Percentiles rank a stretch among this genome's conserved stretches.
phyloP scores from a whole-genome alignment of 495 filamentous ascomycete genomes.

The Xylaria grammica region DNA sequence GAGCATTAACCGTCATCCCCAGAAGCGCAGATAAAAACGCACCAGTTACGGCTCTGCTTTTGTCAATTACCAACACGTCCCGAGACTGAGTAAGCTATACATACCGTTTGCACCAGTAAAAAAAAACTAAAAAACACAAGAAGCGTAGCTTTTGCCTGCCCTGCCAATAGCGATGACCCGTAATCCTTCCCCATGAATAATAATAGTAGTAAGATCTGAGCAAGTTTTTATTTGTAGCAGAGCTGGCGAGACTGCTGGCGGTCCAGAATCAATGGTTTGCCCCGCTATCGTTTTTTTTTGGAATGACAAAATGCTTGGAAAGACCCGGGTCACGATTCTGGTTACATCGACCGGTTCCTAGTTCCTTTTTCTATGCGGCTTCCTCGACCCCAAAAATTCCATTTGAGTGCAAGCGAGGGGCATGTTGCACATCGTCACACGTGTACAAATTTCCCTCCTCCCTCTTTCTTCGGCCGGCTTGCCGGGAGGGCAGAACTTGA shows the following conservation, averaged over 20 bases:
- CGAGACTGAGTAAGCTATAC: no score
- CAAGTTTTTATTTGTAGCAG: constrained; percentile 18
- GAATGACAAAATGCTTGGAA: constrained; percentile 5
- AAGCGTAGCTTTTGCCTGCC: neutral
- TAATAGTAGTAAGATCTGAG: constrained; percentile 8
- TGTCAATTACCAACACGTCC: neutral
- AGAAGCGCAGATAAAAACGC: neutral
- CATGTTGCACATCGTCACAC: constrained; percentile 2
- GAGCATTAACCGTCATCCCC: no score
- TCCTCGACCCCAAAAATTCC: constrained; percentile 12
- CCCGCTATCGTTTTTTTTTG: constrained; percentile 17
- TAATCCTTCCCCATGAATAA: neutral
- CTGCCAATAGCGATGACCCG: neutral
- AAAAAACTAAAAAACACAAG: no score
- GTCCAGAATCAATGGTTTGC: constrained; percentile 4
- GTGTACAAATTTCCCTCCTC: neutral
- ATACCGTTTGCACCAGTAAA: no score
- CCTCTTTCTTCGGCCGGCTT: neutral
- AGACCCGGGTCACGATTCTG: constrained; percentile 9
- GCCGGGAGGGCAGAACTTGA: neutral
- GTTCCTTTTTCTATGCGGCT: neutral
- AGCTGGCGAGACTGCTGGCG: no score
- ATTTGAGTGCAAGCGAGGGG: constrained; percentile 12
- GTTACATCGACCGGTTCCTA: constrained; percentile 12
- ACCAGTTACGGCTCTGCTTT: constrained; percentile 3